phyloP scores from a whole-genome alignment of 345 rosid genomes.

The Limnanthes douglasii region DNA sequence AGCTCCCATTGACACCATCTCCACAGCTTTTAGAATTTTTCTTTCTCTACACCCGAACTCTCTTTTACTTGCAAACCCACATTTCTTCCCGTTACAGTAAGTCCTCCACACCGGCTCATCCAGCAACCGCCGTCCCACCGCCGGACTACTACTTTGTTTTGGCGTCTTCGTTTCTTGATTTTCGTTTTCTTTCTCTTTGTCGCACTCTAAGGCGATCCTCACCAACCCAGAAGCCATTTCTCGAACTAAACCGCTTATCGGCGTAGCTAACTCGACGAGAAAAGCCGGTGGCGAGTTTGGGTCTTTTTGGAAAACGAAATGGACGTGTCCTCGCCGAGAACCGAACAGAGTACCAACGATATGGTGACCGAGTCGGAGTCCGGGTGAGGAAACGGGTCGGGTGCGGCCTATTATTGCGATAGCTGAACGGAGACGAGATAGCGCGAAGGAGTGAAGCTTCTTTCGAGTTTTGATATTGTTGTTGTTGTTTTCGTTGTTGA shows the following conservation, averaged over 20 bases:
- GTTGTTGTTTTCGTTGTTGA: constrained; percentile 9
- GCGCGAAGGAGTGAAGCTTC: constrained; percentile 62
- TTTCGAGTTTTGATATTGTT: constrained; percentile 24
- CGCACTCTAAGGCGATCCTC: constrained; percentile 86
- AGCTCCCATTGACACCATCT: constrained; percentile 95
- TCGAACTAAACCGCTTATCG: constrained; percentile 66
- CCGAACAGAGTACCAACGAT: constrained; percentile 94
- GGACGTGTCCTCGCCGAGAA: constrained; percentile 78
- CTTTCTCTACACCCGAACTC: constrained; percentile 65
- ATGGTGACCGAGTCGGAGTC: constrained; percentile 36
- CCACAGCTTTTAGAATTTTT: constrained; percentile 71
- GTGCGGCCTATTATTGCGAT: constrained; percentile 40
- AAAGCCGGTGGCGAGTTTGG: constrained; percentile 72
- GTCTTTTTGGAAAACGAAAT: constrained; percentile 80
- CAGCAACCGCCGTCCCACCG: constrained; percentile 55
- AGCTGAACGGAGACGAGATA: constrained; percentile 66
- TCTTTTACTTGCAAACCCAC: constrained; percentile 72
- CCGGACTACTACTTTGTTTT: no score
- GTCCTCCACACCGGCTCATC: constrained; percentile 92
- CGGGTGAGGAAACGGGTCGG: constrained; percentile 19
- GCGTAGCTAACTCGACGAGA: constrained; percentile 78
- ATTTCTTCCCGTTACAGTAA: constrained; percentile 82
- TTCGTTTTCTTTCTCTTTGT: constrained; percentile 34
- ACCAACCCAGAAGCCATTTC: constrained; percentile 99
- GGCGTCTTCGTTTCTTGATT: constrained; percentile 10